phyloP scores from a whole-genome alignment of 805 yeast genomes.

The Citeromyces nyonsensis region DNA sequence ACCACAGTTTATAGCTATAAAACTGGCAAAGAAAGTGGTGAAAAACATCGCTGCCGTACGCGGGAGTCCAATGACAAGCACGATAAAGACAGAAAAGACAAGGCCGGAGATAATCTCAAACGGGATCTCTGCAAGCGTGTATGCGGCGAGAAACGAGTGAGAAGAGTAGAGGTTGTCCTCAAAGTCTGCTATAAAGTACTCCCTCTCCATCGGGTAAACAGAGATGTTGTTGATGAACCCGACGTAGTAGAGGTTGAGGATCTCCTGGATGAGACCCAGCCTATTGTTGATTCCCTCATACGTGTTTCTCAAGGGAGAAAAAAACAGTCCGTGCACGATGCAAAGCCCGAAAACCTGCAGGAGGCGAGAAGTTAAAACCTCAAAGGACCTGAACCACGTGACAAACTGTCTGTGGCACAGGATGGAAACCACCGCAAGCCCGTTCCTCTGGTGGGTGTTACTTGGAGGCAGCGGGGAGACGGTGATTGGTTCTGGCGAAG shows the following conservation, averaged over 20 bases:
- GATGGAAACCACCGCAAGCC: constrained; percentile 10
- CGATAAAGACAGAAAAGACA: constrained; percentile 39
- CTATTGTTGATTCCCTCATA: constrained; percentile 37
- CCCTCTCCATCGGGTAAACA: constrained; percentile 48
- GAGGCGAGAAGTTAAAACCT: constrained; percentile 39
- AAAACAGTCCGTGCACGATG: constrained; percentile 43
- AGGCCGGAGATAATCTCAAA: constrained; percentile 38
- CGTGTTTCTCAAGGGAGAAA: constrained; percentile 30
- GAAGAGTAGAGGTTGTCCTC: constrained; percentile 53
- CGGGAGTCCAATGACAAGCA: constrained; percentile 51
- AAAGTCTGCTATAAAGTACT: constrained; percentile 54
- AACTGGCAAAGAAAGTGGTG: constrained; percentile 31
- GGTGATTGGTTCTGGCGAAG: constrained; percentile 14
- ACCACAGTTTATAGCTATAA: constrained; percentile 43
- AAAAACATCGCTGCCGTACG: constrained; percentile 50
- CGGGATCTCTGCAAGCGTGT: constrained; percentile 41
- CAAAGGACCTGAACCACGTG: constrained; percentile 24
- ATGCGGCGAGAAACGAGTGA: constrained; percentile 34
- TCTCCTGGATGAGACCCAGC: constrained; percentile 44
- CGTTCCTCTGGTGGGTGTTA: neutral
- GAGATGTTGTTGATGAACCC: constrained; percentile 61
- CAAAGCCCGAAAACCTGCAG: constrained; percentile 44
- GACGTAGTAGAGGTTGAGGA: constrained; percentile 46
- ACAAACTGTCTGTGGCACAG: constrained; percentile 15
- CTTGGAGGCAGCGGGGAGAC: neutral